A percentile compares a stretch with the other conserved stretches of the same genome.
Conservation (phyloP, 164 flowering plant genomes). For the Magnolia officinalis region DNA sequence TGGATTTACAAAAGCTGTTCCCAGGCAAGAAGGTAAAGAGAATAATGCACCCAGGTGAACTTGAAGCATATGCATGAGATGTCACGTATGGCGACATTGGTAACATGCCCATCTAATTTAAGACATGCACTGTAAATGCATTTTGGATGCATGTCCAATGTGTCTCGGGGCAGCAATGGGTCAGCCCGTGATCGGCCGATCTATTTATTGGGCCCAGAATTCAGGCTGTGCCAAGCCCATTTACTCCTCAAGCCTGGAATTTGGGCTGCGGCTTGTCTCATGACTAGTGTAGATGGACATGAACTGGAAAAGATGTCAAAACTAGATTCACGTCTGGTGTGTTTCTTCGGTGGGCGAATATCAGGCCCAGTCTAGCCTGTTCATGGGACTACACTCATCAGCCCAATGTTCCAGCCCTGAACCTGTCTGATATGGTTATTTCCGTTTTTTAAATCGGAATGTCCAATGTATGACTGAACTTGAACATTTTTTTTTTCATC, state of each 20-base stretch:
- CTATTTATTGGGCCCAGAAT: background rate
- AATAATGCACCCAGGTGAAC: background rate
- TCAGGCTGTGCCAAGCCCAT: background rate
- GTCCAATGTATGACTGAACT: background rate
- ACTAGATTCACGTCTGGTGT: too few relatives aligned
- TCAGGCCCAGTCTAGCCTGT: too few relatives aligned
- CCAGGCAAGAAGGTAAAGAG: constrained; percentile 62
- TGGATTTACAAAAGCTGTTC: constrained; percentile 73
- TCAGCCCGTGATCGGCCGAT: background rate
- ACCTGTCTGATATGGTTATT: background rate
- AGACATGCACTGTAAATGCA: background rate
- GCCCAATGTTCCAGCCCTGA: too few relatives aligned
- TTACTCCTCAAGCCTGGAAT: background rate
- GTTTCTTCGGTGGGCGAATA: too few relatives aligned
- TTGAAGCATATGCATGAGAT: background rate
- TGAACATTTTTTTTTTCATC: background rate
- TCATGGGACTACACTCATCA: too few relatives aligned
- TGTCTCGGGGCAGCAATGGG: background rate
- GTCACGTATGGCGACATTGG: background rate
- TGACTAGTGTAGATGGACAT: background rate
- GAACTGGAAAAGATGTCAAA: too few relatives aligned
- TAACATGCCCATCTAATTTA: background rate
- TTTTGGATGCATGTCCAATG: background rate
- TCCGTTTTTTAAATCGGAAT: background rate
- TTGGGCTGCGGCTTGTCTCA: background rate